These are phyloP conservation scores for Pleurotus cornucopiae DNA, from an alignment of 768 basidiomycete genomes.

Conservation along the genomic window DNA sequence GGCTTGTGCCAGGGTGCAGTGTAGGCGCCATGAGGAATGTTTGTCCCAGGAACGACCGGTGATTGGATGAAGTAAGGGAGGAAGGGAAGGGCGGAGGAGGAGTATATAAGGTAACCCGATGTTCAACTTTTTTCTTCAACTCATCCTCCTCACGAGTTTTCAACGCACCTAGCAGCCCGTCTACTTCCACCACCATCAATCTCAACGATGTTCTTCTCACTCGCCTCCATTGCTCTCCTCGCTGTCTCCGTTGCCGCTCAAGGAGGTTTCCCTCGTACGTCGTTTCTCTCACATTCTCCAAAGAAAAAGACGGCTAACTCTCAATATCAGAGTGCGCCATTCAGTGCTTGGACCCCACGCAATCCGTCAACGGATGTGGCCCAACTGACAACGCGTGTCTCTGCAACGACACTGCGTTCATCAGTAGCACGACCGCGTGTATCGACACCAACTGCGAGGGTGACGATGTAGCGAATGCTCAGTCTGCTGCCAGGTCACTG, in stretches of 20 bases:
- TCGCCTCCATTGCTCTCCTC: constrained; percentile 6
- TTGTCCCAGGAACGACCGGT: neutral
- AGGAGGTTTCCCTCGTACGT: constrained; percentile 1
- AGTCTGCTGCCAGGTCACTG: constrained; percentile 31
- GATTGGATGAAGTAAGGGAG: neutral
- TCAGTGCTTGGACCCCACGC: constrained; percentile 41
- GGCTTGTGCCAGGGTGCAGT: too few species aligned
- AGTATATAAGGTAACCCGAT: constrained; percentile 3
- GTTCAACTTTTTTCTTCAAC: constrained; percentile 4
- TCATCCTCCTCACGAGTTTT: constrained; percentile 1
- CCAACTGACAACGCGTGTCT: constrained; percentile 52
- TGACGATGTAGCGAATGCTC: constrained; percentile 40
- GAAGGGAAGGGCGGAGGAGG: too few species aligned
- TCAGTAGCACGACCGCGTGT: constrained; percentile 43
- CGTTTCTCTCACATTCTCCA: neutral
- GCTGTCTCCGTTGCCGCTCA: constrained; percentile 2
- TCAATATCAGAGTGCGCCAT: constrained; percentile 42
- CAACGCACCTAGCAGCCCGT: neutral
- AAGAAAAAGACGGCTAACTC: neutral
- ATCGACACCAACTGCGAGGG: constrained; percentile 43
- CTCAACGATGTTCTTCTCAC: neutral
- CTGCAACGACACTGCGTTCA: constrained; percentile 45
- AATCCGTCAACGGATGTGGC: constrained; percentile 34
- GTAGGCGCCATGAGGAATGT: neutral
- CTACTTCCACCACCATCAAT: neutral